Base-by-base conservation (phyloP, 179 eudicot species). In the Spinacia oleracea region DNA sequence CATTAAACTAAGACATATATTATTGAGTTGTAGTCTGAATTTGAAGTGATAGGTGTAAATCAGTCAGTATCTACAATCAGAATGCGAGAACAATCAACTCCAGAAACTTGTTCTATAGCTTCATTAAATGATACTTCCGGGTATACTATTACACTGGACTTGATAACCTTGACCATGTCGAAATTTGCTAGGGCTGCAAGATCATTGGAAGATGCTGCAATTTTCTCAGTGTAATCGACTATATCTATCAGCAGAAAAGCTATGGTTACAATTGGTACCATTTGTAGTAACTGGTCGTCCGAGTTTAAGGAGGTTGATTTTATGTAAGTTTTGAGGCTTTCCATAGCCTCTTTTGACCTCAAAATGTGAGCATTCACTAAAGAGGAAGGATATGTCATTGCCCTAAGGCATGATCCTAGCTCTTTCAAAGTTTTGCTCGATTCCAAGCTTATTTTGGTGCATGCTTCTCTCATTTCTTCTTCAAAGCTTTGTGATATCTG, bases 171-270 rank as follows among this genome's bases (percentile, higher is more conserved):
- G 51, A 50, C 69, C 79, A 8, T 82, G 43, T 70, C 70, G 53
- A 82, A 82, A 20, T 63, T 20, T 3, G 85, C 82, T 14, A 48
- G 34, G 27, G 51, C 64, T 0, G 85, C 77, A 6, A 82, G 79
- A 9, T 82, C 82, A 51, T 82, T 59, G 21, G 76, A 48, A 29
- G 51, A 60, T 2, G 72, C 75, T 9, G 77, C 77, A 32, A 82
- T 82, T 62, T 82, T 40, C 76, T 82, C 85, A 0, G 75, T 75
- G 31, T 79, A 79, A 42, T 82, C 79, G 32, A 82, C 85, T 9
- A 87, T 78, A 51, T 91, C 91, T 1, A 83, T 70, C 0, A 89
- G 88, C n/a, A 89, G 75, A 40, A 89, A 91, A 23, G 89, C 89
- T 16, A 88, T 86, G 9, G 90, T 85, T 1, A 81, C 84, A 0